These are phyloP conservation scores for Chlorella sp. DNA, from an alignment of 139 green algal genomes.

Conservation along the genomic window DNA sequence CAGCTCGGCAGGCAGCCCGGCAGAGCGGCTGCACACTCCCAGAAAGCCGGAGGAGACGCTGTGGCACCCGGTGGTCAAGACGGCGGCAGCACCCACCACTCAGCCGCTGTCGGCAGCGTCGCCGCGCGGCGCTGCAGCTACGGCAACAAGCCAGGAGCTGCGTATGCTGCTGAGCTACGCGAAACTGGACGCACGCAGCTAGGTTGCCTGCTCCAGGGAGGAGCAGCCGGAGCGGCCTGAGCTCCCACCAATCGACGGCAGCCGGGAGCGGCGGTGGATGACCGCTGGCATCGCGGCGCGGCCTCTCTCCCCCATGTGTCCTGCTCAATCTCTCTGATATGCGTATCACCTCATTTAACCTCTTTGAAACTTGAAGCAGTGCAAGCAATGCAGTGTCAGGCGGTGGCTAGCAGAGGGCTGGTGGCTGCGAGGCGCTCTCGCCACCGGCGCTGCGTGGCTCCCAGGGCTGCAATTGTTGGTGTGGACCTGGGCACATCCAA, in stretches of 20 bases:
- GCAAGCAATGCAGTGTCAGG: background rate
- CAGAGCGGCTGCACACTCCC: too few relatives aligned
- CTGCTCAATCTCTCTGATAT: background rate
- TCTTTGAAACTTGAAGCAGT: background rate
- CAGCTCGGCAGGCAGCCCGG: too few relatives aligned
- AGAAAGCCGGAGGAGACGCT: too few relatives aligned
- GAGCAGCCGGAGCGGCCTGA: too few relatives aligned
- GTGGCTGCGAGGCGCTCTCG: background rate
- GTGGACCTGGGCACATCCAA: constrained; percentile 85
- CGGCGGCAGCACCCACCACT: too few relatives aligned
- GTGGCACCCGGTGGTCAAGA: too few relatives aligned
- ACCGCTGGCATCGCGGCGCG: too few relatives aligned
- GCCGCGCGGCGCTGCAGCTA: too few relatives aligned
- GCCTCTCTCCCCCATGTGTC: background rate
- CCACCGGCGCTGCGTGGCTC: background rate
- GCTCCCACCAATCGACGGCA: too few relatives aligned
- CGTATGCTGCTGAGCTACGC: background rate
- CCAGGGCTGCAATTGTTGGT: constrained; percentile 49
- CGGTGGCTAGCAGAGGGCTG: background rate
- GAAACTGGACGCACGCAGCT: background rate
- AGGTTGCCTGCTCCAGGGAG: too few relatives aligned
- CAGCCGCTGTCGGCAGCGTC: too few relatives aligned
- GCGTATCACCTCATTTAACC: background rate
- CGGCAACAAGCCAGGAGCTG: background rate
- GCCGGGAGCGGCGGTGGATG: too few relatives aligned